Evolutionary conservation across 2,329 filamentous ascomycete species (phyloP), one percentile per base, ranked within the genome.

Genomic region (Chalara sp.): DNA sequence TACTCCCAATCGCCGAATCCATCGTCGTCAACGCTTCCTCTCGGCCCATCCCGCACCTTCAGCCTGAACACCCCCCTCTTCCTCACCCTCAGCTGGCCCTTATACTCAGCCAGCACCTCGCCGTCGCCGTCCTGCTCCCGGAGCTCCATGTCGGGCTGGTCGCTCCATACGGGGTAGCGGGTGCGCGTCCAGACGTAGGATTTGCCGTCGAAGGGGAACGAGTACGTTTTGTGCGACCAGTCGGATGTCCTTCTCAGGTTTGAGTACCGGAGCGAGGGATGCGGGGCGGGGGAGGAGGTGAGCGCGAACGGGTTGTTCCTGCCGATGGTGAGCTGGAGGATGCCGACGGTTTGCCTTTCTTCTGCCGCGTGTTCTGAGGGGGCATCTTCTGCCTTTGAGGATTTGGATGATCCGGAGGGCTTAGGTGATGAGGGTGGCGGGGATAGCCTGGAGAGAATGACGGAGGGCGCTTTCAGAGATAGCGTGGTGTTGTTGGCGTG

Each of bases 61-160:
- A 21, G 3, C 21, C 21, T 21, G 21, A 42, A 42, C 12, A 12
- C 6, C 7, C 40, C 40, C 40, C 40, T 7, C 40, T 10, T 42
- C 40, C 40, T 42, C 40, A 12, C 5, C 40, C 40, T 13, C 6
- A 12, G 7, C 40, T 5, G 40, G 12, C 40, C 21, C 21, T 21
- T 21, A 21, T 21, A 21, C 21, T 21, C 21, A 21, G 21, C 21
- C 21, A 21, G 21, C 21, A 21, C 21, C 21, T 21, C 21, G 21
- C 40, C 40, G n/a, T 7, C 12, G 2, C 40, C 44, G 21, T 53
- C 48, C 21, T 21, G 21, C 40, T 53, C 51, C 12, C 31, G 30
- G n/a, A 54, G 31, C 47, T 56, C 54, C 49, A 56, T 21, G 46
- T 56, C 52, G 6, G 48, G 47, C 47, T 56, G 54, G 46, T 56